Evolutionary conservation across 345 rosid species (phyloP), one percentile per base, ranked within the genome.

Genomic region (Euphorbia peplus): DNA sequence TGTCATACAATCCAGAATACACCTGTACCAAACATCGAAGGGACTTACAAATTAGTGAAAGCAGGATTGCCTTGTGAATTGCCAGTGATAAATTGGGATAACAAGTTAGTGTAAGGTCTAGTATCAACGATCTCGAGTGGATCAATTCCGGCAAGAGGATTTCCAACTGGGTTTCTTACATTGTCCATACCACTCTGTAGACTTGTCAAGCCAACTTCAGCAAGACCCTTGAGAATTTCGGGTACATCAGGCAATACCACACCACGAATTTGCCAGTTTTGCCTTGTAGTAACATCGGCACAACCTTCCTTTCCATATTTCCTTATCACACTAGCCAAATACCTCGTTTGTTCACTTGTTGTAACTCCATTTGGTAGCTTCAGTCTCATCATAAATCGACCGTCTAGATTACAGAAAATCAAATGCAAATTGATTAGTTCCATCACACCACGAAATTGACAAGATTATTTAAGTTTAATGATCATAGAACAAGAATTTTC

Each of bases 161-260:
- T 93, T 11, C 98, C 98, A 16, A 93, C 98, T 0, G 98, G 98
- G 64, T 93, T 93, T 78, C 97, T 81, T 41, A 93, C 98, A 71
- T 91, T 93, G 88, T 93, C 97, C 98, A 93, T 93, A 18, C 97
- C 97, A 70, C 97, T 91, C 76, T 91, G 98, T 39, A 93, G 83
- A 74, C 97, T 86, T 22, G 96, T 91, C 76, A 91, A 72, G 51
- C 93, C 98, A 69, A 93, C 93, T 48, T 81, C 82, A 35, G 85
- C 90, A 8, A 93, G 86, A 74, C 97, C 95, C 74, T 84, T 71
- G 8, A 93, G 82, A 73, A 91, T 93, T 70, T 87, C 96, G 0
- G 90, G 97, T 14, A 93, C 98, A 78, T 93, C 98, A 51, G 91
- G 87, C 50, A 93, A 73, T 39, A 88, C 87, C 70, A 89, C 96